Percentiles rank a stretch among this genome's conserved stretches.
Evolutionary conservation across 208 protist genomes (phyloP).

Genomic region (Wallacemonas rigidus): DNA sequence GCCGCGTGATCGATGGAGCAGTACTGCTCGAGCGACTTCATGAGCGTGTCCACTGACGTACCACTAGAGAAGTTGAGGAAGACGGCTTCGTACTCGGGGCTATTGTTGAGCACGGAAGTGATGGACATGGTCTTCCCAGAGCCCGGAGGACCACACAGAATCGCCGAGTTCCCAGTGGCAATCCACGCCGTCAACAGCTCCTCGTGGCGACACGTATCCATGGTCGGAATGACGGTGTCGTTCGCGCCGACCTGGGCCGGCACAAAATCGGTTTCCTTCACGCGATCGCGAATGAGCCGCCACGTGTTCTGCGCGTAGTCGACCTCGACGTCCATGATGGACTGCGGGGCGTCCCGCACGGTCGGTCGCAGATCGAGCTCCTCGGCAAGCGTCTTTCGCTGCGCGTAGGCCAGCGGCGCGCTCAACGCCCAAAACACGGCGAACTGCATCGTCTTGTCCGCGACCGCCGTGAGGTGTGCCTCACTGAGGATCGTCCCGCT

Average conservation of each 20-base stretch:
- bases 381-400: constrained; percentile 59
- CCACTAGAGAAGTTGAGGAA: constrained; percentile 99
- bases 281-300: constrained; percentile 65
- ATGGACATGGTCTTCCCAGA: constrained; percentile 99
- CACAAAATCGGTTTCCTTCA: constrained; percentile 85
- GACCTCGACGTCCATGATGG: constrained; percentile 89
- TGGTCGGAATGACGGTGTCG: constrained; percentile 97
- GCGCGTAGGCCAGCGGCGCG: constrained; percentile 62
- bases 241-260: constrained; percentile 91
- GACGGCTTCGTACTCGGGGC: constrained; percentile 95
- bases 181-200: constrained; percentile 96
- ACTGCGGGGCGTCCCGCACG: constrained; percentile 29
- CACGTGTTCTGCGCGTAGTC: constrained; percentile 80
- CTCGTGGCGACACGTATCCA: constrained; percentile 98
- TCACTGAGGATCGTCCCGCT: constrained; percentile 38
- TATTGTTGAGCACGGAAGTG: constrained; percentile 86
- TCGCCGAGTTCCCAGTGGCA: constrained; percentile 86
- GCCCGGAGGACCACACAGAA: constrained; percentile 98
- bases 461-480: constrained; percentile 42
- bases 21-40: constrained; percentile 98
- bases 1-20: constrained; percentile 94
- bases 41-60: constrained; percentile 95
- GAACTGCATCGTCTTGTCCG: constrained; percentile 89
- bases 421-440: constrained; percentile 96
- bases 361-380: constrained; percentile 52